Percentiles rank a stretch among this genome's conserved stretches.
These are phyloP conservation scores for Fonsecaea erecta DNA, from an alignment of 2,329 filamentous ascomycete species.

Conservation along the genomic window DNA sequence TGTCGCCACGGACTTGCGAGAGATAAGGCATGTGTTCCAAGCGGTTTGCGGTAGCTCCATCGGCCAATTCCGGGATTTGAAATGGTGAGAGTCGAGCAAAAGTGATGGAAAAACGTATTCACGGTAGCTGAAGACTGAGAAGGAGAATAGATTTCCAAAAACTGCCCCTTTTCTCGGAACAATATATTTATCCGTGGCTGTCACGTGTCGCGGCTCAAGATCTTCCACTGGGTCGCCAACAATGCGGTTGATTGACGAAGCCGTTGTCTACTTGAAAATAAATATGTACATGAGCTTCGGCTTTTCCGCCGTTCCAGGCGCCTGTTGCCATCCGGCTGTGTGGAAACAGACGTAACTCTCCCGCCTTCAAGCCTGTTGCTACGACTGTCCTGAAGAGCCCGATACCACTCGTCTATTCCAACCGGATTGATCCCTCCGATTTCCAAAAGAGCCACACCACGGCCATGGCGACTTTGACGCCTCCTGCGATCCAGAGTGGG, in stretches of 20 bases:
- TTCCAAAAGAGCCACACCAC: conserved; percentile 48
- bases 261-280: background rate
- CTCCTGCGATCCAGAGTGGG: conserved; percentile 50
- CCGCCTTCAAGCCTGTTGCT: background rate
- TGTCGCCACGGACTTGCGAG: background rate
- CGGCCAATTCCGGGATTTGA: background rate
- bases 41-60: background rate
- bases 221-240: background rate
- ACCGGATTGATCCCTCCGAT: conserved; percentile 28
- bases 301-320: background rate
- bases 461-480: conserved; percentile 45
- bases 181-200: background rate
- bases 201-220: background rate
- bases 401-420: conserved; percentile 18
- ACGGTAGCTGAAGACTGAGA: background rate
- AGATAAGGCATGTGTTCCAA: background rate
- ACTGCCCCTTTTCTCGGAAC: conserved; percentile 1
- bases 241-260: background rate
- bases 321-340: background rate
- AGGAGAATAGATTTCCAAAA: background rate
- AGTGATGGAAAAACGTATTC: conserved; percentile 8
- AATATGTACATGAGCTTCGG: background rate
- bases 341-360: background rate
- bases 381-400: background rate
- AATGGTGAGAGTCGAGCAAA: background rate